phyloP scores from a whole-genome alignment of 495 filamentous ascomycete species.

The Neurospora tetrasperma region DNA sequence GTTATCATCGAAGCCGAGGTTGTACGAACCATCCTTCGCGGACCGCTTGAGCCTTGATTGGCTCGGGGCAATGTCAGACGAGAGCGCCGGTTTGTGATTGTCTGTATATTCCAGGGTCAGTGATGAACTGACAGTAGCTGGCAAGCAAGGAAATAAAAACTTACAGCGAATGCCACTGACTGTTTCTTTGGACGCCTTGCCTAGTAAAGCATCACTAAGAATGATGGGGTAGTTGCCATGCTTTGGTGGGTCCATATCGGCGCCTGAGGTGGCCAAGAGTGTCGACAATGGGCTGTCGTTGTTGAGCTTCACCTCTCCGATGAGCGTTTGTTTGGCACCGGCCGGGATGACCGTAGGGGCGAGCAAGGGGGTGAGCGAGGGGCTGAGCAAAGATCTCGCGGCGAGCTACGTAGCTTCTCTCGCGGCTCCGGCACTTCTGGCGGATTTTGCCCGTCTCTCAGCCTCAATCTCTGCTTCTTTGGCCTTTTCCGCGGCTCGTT shows the following conservation, averaged over 20 bases:
- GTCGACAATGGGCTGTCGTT: not conserved
- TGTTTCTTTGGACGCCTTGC: conserved; percentile 41
- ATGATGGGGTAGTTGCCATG: conserved; percentile 44
- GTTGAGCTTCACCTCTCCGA: not conserved
- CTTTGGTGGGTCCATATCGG: conserved; percentile 40
- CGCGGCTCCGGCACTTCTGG: not conserved
- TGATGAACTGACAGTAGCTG: not conserved
- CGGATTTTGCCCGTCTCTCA: not conserved
- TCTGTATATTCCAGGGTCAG: conserved; percentile 25
- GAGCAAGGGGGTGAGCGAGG: not conserved
- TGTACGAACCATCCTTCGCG: conserved; percentile 32
- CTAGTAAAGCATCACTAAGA: conserved; percentile 43
- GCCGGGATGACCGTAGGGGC: not conserved
- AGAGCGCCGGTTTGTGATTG: conserved; percentile 42
- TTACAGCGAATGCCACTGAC: conserved; percentile 45
- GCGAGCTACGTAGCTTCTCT: not conserved
- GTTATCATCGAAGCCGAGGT: conserved; percentile 37
- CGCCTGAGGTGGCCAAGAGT: conserved; percentile 18
- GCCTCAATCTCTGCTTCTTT: not conserved
- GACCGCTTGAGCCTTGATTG: conserved; percentile 39
- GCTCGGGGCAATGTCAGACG: conserved; percentile 30
- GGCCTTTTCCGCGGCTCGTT: not conserved
- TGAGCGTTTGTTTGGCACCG: not conserved
- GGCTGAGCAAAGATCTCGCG: not conserved
- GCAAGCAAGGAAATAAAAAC: conserved; percentile 2